These are phyloP conservation scores for Mentha longifolia DNA, from an alignment of 257 asterid species.

Conservation along the genomic window DNA sequence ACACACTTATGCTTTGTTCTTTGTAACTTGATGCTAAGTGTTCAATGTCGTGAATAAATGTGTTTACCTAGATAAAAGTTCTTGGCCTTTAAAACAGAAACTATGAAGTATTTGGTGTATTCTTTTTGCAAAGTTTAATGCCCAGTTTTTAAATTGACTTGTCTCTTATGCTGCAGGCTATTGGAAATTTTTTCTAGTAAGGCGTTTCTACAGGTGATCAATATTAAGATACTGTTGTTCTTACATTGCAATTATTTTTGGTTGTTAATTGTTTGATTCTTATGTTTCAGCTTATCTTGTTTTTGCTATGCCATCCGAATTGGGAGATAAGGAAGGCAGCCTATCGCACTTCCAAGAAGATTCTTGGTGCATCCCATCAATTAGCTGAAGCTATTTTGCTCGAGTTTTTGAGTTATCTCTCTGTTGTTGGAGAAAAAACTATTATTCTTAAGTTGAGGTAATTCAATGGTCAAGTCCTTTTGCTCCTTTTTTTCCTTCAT, in stretches of 20 bases:
- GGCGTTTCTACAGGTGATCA: conserved; percentile 79
- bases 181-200: conserved; percentile 63
- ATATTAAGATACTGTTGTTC: conserved; percentile 23
- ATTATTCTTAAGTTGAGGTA: conserved; percentile 74
- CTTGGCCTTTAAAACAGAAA: neutral
- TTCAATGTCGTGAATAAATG: neutral
- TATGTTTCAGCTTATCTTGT: conserved; percentile 68
- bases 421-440: conserved; percentile 73
- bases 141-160: conserved; percentile 27
- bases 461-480: neutral
- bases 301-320: conserved; percentile 81
- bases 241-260: conserved; percentile 21
- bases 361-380: conserved; percentile 74
- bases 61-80: conserved; percentile 14
- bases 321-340: conserved; percentile 84
- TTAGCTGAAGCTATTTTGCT: conserved; percentile 62
- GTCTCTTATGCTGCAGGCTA: conserved; percentile 55
- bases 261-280: conserved; percentile 36
- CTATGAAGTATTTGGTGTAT: neutral
- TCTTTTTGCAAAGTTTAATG: conserved; percentile 6
- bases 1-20: conserved; percentile 9
- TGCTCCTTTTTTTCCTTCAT: conserved; percentile 13
- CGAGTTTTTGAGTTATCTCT: conserved; percentile 74
- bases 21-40: neutral
- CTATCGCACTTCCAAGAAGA: conserved; percentile 61